A percentile compares a stretch with the other conserved stretches of the same genome.
Evolutionary conservation across 495 filamentous ascomycete species (phyloP).

Genomic region (Penicillium turbatum): DNA sequence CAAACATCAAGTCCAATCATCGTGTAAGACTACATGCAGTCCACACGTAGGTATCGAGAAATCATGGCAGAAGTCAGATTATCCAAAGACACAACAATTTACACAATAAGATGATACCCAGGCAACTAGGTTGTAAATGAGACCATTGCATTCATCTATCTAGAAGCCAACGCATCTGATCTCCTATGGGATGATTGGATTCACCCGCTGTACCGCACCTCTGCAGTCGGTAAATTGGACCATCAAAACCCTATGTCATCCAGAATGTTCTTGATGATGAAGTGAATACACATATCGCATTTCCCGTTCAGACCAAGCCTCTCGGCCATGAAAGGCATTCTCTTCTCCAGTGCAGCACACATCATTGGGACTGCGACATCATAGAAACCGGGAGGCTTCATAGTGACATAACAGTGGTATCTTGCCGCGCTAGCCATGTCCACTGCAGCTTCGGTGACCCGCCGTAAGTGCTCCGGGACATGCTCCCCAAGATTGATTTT

Average conservation of each 20-base stretch:
- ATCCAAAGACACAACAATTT: no score
- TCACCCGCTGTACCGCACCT: no score
- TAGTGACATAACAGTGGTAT: not conserved
- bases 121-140: no score
- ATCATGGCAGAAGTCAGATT: no score
- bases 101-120: no score
- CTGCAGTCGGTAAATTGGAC: no score
- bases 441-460: not conserved
- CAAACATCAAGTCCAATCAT: no score
- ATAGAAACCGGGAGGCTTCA: not conserved
- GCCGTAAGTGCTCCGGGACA: not conserved
- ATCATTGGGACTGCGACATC: not conserved
- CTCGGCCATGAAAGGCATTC: not conserved
- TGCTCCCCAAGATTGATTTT: not conserved
- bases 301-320: not conserved
- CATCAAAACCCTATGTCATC: not conserved
- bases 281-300: constrained; percentile 2
- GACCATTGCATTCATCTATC: no score
- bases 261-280: not conserved
- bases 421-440: not conserved
- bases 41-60: no score
- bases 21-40: no score
- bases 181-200: no score
- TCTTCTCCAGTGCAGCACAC: not conserved
- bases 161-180: no score